These are phyloP conservation scores for Alloascoidea hylecoeti DNA, from an alignment of 805 yeast genomes.

Conservation along the genomic window DNA sequence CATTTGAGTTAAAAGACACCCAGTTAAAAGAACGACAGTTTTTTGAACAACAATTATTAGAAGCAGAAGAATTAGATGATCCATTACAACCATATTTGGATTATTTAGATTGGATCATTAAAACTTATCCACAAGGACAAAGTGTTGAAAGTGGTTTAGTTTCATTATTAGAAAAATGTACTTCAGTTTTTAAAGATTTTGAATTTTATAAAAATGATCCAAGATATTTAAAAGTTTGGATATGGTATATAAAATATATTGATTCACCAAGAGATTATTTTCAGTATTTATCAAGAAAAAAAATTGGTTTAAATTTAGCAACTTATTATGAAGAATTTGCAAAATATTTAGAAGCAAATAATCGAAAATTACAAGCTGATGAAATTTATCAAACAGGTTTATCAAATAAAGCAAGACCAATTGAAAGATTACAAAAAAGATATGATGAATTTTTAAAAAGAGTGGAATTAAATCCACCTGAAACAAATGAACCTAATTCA, in stretches of 20 bases:
- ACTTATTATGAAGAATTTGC: constrained; percentile 74
- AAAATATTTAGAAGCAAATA: constrained; percentile 35
- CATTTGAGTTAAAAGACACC: constrained; percentile 7
- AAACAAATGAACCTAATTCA: constrained; percentile 11
- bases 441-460: constrained; percentile 31
- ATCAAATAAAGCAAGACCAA: constrained; percentile 53
- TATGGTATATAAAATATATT: constrained; percentile 54
- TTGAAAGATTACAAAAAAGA: constrained; percentile 25
- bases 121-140: constrained; percentile 44
- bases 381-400: constrained; percentile 48
- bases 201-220: constrained; percentile 69
- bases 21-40: constrained; percentile 9
- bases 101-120: constrained; percentile 61
- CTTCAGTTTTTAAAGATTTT: constrained; percentile 51
- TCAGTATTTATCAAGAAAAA: constrained; percentile 52
- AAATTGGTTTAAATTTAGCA: constrained; percentile 56
- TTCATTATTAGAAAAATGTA: constrained; percentile 53
- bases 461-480: constrained; percentile 12
- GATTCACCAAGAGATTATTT: constrained; percentile 63
- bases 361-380: constrained; percentile 36
- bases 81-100: constrained; percentile 68
- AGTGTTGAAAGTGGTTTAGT: constrained; percentile 53
- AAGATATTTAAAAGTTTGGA: constrained; percentile 69
- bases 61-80: constrained; percentile 59
- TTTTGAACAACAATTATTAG: constrained; percentile 35